Evolutionary conservation across 2,329 filamentous ascomycete genomes (phyloP).

Genomic region (Orbilia blumenaviensis): DNA sequence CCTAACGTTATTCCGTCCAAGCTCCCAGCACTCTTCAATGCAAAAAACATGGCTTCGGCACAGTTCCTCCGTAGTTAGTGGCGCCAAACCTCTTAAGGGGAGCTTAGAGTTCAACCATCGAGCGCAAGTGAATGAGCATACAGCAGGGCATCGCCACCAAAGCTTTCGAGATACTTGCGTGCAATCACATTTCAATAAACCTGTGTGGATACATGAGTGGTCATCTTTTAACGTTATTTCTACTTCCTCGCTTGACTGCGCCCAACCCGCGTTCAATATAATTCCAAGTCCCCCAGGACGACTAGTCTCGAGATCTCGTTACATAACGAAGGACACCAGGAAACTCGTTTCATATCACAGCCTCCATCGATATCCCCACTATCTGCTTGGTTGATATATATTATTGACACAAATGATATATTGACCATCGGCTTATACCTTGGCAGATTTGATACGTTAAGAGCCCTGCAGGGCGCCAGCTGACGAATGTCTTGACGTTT

Average conservation of each 20-base stretch:
- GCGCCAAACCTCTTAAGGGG: not conserved
- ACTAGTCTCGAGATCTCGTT: no score
- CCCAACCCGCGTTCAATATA: no score
- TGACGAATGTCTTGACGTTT: slow-evolving; percentile 17
- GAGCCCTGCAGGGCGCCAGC: slow-evolving; percentile 31
- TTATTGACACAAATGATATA: not conserved
- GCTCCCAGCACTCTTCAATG: not conserved
- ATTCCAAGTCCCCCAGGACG: no score
- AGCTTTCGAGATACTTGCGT: not conserved
- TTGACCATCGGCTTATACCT: not conserved
- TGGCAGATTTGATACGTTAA: not conserved
- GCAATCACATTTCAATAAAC: not conserved
- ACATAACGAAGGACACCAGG: no score
- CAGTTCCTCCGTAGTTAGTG: not conserved
- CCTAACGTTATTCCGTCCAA: slow-evolving; percentile 18
- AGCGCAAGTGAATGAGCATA: no score
- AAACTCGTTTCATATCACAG: no score
- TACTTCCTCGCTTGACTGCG: no score
- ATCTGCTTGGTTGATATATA: no score
- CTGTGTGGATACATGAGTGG: not conserved
- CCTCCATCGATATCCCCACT: no score
- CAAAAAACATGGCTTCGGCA: slow-evolving; percentile 6
- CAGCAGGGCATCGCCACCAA: not conserved
- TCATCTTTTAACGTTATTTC: no score
- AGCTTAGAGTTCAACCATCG: not conserved